Conservation (phyloP, 306 rosid genomes). For the Trifolium repens region DNA sequence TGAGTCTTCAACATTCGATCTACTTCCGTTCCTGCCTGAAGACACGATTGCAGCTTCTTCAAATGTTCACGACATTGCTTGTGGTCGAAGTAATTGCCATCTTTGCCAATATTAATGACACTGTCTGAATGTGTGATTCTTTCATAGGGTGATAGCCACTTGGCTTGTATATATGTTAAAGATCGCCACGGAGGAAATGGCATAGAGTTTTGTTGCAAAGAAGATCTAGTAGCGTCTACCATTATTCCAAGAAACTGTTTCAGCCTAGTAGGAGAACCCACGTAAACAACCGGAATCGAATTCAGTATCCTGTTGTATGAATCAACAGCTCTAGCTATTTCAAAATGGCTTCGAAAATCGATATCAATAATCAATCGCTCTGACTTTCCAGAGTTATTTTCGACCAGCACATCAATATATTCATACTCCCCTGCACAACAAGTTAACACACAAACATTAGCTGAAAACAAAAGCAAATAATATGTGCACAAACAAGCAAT, state of each 20-base stretch:
- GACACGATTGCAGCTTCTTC: conserved; percentile 82
- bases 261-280: conserved; percentile 76
- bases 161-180: conserved; percentile 79
- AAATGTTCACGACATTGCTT: conserved; percentile 75
- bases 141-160: conserved; percentile 85
- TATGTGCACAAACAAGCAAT: background rate
- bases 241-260: conserved; percentile 77
- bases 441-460: conserved; percentile 36
- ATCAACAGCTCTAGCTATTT: conserved; percentile 95
- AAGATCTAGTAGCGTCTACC: conserved; percentile 87
- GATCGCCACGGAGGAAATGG: conserved; percentile 99
- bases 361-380: conserved; percentile 86
- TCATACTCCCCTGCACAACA: conserved; percentile 82
- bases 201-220: conserved; percentile 95
- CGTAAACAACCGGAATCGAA: conserved; percentile 79
- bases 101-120: conserved; percentile 19
- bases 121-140: conserved; percentile 59
- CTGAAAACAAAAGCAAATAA: conserved; percentile 7
- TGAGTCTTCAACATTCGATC: conserved; percentile 67
- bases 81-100: conserved; percentile 51
- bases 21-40: conserved; percentile 71
- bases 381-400: conserved; percentile 55
- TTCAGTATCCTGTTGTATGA: conserved; percentile 80
- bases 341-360: conserved; percentile 95
- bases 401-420: conserved; percentile 78